phyloP scores from a whole-genome alignment of 371 early-diverging fungal genomes.

The Umbelopsis sp. region DNA sequence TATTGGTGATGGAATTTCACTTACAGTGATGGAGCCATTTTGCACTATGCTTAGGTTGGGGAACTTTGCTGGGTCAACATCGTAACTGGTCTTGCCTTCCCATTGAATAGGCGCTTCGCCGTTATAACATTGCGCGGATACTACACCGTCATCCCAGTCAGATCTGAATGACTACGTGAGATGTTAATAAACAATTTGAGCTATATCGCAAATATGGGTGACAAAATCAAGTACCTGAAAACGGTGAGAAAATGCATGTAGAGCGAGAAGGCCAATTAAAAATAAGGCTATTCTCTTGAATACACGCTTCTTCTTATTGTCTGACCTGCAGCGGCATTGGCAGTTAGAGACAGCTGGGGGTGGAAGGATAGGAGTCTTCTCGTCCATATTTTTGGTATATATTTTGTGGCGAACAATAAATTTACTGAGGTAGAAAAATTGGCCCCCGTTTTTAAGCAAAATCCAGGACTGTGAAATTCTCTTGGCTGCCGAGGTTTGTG shows the following conservation, averaged over 20 bases:
- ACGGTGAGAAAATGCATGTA: background rate
- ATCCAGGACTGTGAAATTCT: background rate
- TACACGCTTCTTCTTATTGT: background rate
- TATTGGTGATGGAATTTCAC: background rate
- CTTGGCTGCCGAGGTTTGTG: slow-evolving; percentile 7
- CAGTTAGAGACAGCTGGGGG: background rate
- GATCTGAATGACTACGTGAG: too few species aligned
- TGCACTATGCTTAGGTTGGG: background rate
- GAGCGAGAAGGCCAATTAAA: background rate
- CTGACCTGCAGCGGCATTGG: background rate
- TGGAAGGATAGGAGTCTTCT: slow-evolving; percentile 8
- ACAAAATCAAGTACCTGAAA: background rate
- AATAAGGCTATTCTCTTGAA: background rate
- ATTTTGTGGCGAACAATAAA: background rate
- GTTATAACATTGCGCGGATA: background rate
- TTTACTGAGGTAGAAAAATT: background rate
- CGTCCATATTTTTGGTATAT: background rate
- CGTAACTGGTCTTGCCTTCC: slow-evolving; percentile 1
- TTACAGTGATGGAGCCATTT: background rate
- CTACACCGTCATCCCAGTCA: too few species aligned
- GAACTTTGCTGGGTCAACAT: background rate
- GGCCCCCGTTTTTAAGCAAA: background rate
- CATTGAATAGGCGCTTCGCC: background rate
- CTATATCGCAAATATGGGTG: background rate
- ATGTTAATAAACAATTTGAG: background rate